phyloP scores from a whole-genome alignment of 1,139 yeast genomes.

The Saccharomyces hybrid region DNA sequence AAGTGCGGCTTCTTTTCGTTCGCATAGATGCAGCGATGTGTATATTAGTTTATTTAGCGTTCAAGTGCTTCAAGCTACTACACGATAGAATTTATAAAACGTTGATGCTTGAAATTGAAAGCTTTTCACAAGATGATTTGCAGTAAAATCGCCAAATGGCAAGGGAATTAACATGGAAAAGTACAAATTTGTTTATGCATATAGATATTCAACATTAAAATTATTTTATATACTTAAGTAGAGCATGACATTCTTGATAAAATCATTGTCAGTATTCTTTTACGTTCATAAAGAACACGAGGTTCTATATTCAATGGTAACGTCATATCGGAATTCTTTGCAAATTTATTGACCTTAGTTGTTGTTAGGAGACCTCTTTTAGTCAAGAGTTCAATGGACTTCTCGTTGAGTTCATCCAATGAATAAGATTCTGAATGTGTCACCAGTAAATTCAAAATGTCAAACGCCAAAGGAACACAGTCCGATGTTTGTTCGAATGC shows the following conservation, averaged over 20 bases:
- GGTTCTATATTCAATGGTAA: conserved; percentile 11
- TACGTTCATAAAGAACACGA: conserved; percentile 17
- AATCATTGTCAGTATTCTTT: conserved; percentile 17
- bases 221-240: background rate
- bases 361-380: conserved; percentile 22
- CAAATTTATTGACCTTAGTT: conserved; percentile 8
- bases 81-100: background rate
- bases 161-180: background rate
- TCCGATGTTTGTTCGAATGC: conserved; percentile 26
- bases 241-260: conserved; percentile 18
- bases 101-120: too few species aligned
- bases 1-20: background rate
- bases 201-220: background rate
- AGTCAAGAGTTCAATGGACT: conserved; percentile 23
- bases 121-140: too few species aligned
- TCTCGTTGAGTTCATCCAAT: conserved; percentile 18
- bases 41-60: background rate
- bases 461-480: conserved; percentile 29
- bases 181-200: background rate
- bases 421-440: conserved; percentile 30
- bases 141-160: too few species aligned
- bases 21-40: background rate
- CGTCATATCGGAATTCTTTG: conserved; percentile 5
- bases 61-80: background rate
- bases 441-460: conserved; percentile 30